These are phyloP conservation scores for Calonectria leucothoes DNA, from an alignment of 2,329 filamentous ascomycete species.

Conservation along the genomic window DNA sequence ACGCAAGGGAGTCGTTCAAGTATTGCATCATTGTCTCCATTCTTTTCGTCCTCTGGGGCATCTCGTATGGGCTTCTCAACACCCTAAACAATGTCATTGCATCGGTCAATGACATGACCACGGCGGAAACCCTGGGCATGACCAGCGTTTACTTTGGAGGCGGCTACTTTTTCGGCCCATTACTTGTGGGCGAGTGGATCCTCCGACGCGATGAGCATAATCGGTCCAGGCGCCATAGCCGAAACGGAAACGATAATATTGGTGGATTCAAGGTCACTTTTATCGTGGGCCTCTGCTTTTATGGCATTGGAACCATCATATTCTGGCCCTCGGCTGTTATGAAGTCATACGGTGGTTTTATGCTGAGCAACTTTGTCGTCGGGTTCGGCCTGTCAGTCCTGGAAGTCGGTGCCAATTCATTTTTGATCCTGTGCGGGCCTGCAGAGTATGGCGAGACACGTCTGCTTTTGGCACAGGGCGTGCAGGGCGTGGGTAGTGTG, in stretches of 20 bases:
- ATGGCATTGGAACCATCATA: constrained; percentile 82
- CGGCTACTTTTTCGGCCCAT: constrained; percentile 76
- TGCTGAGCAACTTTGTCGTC: constrained; percentile 79
- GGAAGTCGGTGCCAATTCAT: constrained; percentile 86
- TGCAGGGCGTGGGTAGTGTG: constrained; percentile 81
- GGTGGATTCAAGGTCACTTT: constrained; percentile 84
- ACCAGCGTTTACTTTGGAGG: constrained; percentile 78
- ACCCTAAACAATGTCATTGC: constrained; percentile 81
- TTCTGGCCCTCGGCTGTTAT: constrained; percentile 87
- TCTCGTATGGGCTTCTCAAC: constrained; percentile 89
- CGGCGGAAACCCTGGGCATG: constrained; percentile 73
- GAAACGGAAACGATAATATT: constrained; percentile 55
- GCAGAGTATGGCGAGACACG: constrained; percentile 79
- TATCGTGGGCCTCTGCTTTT: constrained; percentile 80
- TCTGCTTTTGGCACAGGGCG: constrained; percentile 79
- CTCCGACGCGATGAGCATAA: constrained; percentile 75
- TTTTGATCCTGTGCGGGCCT: constrained; percentile 77
- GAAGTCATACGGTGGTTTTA: constrained; percentile 81
- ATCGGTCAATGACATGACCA: constrained; percentile 68
- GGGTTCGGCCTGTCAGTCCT: constrained; percentile 81
- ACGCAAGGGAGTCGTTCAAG: constrained; percentile 72
- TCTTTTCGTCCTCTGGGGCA: constrained; percentile 89
- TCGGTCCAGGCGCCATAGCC: constrained; percentile 54
- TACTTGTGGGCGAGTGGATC: constrained; percentile 77
- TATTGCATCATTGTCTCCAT: constrained; percentile 82